A percentile compares a stretch with the other conserved stretches of the same genome.
Evolutionary conservation across 768 basidiomycete species (phyloP).

Genomic region (Crucibulum laeve): DNA sequence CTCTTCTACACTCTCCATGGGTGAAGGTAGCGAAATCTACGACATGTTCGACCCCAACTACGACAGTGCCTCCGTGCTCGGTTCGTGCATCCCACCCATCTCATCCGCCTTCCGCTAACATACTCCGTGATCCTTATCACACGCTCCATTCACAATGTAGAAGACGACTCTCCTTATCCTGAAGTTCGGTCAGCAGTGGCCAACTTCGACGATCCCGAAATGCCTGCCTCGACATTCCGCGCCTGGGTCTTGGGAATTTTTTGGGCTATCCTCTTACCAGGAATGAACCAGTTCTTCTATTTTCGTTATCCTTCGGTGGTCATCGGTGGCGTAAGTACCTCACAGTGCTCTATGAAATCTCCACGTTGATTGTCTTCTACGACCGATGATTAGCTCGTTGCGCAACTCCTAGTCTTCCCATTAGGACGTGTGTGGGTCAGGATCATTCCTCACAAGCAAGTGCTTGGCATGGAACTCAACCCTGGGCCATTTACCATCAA

Average conservation of each 20-base stretch:
- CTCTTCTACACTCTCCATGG: slow-evolving; percentile 18
- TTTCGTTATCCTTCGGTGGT: slow-evolving; percentile 65
- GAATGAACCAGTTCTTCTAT: slow-evolving; percentile 78
- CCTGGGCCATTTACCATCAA: slow-evolving; percentile 78
- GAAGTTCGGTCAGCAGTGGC: slow-evolving; percentile 78
- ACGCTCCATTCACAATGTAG: slow-evolving; percentile 13
- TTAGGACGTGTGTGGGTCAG: slow-evolving; percentile 66
- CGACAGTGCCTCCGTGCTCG: slow-evolving; percentile 22
- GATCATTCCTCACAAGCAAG: slow-evolving; percentile 42
- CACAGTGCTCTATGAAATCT: background rate
- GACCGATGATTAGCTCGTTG: slow-evolving; percentile 43
- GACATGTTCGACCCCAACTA: slow-evolving; percentile 32
- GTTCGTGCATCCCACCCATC: slow-evolving; percentile 10
- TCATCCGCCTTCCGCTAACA: background rate
- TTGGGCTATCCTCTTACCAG: slow-evolving; percentile 60
- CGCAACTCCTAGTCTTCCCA: slow-evolving; percentile 68
- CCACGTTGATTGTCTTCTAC: slow-evolving; percentile 13
- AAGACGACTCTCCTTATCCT: slow-evolving; percentile 81
- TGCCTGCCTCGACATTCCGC: slow-evolving; percentile 57
- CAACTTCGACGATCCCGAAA: slow-evolving; percentile 64
- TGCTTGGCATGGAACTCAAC: slow-evolving; percentile 63
- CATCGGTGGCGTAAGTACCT: slow-evolving; percentile 41
- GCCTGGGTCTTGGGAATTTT: slow-evolving; percentile 54
- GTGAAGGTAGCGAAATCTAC: slow-evolving; percentile 19
- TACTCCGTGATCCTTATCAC: background rate